Conservation (phyloP, 345 rosid genomes). For the Linum usitatissimum region DNA sequence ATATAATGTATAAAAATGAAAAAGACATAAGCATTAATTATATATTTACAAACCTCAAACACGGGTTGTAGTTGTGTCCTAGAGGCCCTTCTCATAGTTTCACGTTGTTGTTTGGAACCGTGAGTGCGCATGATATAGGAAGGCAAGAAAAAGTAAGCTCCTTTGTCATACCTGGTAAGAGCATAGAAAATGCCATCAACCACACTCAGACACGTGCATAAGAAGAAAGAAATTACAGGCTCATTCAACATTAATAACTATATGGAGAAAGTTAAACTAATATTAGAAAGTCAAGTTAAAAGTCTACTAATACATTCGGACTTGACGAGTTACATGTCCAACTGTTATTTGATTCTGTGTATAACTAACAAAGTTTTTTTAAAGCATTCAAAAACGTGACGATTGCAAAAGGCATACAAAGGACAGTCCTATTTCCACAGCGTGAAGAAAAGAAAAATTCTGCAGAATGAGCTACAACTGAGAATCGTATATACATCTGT, state of each 20-base stretch:
- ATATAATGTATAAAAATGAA: too few species aligned
- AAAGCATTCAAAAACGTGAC: too few species aligned
- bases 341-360: too few species aligned
- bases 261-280: background rate
- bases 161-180: conserved; percentile 64
- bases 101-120: conserved; percentile 80
- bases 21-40: background rate
- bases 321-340: too few species aligned
- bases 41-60: conserved; percentile 50
- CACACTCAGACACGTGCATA: background rate
- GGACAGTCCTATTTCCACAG: too few species aligned
- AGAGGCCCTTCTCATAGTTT: conserved; percentile 48
- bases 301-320: too few species aligned
- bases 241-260: background rate
- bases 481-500: too few species aligned
- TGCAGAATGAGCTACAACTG: too few species aligned
- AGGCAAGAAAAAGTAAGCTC: conserved; percentile 78
- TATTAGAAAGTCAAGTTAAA: too few species aligned
- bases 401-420: too few species aligned
- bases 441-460: too few species aligned
- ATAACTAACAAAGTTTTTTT: too few species aligned
- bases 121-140: conserved; percentile 88
- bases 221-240: background rate
- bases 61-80: conserved; percentile 49
- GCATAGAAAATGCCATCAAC: conserved; percentile 5